Evolutionary conservation across 2,329 filamentous ascomycete genomes (phyloP).

Genomic region (Stagonosporopsis vannaccii): DNA sequence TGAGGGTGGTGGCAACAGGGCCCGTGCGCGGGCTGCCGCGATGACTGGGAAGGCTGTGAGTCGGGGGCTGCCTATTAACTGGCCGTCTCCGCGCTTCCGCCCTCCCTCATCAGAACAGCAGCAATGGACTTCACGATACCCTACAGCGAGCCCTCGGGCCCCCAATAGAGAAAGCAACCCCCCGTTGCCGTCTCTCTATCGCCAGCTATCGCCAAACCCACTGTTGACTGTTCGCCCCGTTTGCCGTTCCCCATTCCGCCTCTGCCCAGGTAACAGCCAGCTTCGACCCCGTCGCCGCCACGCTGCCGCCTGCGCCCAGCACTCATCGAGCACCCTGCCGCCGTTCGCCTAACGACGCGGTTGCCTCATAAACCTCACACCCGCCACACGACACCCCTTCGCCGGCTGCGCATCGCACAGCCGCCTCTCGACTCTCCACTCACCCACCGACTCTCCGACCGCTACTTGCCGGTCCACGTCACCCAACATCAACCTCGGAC

Average conservation of each 20-base stretch:
- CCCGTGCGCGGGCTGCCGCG: conserved; percentile 25
- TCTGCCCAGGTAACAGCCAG: conserved; percentile 38
- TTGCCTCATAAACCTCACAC: conserved; percentile 21
- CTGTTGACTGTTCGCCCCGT: conserved; percentile 23
- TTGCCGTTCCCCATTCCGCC: conserved; percentile 25
- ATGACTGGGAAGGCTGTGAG: conserved; percentile 34
- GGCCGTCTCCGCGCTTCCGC: conserved; percentile 36
- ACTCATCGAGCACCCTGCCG: conserved; percentile 28
- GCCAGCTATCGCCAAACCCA: conserved; percentile 23
- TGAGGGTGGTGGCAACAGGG: conserved; percentile 35
- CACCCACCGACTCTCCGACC: conserved; percentile 31
- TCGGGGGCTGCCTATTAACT: conserved; percentile 39
- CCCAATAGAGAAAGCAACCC: conserved; percentile 36
- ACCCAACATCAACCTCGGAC: conserved; percentile 24
- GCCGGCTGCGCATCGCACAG: not conserved
- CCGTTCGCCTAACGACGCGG: conserved; percentile 27
- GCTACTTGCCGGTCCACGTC: conserved; percentile 40
- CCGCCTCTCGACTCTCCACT: conserved; percentile 24
- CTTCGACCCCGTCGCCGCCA: conserved; percentile 37
- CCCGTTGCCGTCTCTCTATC: conserved; percentile 22
- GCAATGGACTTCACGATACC: conserved; percentile 46
- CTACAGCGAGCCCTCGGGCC: conserved; percentile 41
- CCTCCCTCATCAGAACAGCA: conserved; percentile 39
- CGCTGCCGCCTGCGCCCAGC: conserved; percentile 38
- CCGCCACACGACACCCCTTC: conserved; percentile 7